Evolutionary conservation across 805 yeast species (phyloP).

Genomic region (Ogataea polymorpha): DNA sequence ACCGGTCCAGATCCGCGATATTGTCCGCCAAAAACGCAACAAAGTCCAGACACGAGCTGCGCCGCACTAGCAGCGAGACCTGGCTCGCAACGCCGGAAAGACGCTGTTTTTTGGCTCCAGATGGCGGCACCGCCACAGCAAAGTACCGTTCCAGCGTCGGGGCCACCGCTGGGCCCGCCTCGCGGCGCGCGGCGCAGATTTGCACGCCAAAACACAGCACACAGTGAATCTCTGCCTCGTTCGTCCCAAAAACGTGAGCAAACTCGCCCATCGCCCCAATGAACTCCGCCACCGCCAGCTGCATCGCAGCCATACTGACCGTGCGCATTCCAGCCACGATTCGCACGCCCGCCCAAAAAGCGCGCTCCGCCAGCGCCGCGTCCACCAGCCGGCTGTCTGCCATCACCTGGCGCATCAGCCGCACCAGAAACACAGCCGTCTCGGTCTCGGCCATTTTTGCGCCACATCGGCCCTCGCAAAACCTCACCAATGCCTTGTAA

Average conservation of each 20-base stretch:
- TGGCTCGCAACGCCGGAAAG: not conserved
- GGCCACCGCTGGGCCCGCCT: not conserved
- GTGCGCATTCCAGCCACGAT: slow-evolving; percentile 2
- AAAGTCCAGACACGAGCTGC: not conserved
- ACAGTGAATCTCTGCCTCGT: not conserved
- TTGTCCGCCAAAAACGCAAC: not conserved
- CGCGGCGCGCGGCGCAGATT: not conserved
- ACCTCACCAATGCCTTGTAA: not conserved
- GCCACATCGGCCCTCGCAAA: not conserved
- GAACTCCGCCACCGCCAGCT: not conserved
- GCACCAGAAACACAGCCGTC: not conserved
- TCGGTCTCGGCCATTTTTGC: not conserved
- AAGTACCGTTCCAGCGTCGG: slow-evolving; percentile 1
- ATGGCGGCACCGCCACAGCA: not conserved
- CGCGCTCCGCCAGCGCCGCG: not conserved
- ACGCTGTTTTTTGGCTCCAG: not conserved
- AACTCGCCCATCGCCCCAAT: not conserved
- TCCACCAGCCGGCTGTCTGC: not conserved
- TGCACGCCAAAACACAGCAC: slow-evolving; percentile 5
- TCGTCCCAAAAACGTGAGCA: too few species aligned
- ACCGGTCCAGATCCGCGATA: slow-evolving; percentile 1
- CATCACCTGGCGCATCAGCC: slow-evolving; percentile 2
- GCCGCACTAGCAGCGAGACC: slow-evolving; percentile 1
- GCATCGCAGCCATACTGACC: slow-evolving; percentile 2
- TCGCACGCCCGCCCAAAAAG: slow-evolving; percentile 1